Percentiles rank a stretch among this genome's conserved stretches.
Conservation (phyloP, 805 yeast species). For the Hanseniaspora meyeri region DNA sequence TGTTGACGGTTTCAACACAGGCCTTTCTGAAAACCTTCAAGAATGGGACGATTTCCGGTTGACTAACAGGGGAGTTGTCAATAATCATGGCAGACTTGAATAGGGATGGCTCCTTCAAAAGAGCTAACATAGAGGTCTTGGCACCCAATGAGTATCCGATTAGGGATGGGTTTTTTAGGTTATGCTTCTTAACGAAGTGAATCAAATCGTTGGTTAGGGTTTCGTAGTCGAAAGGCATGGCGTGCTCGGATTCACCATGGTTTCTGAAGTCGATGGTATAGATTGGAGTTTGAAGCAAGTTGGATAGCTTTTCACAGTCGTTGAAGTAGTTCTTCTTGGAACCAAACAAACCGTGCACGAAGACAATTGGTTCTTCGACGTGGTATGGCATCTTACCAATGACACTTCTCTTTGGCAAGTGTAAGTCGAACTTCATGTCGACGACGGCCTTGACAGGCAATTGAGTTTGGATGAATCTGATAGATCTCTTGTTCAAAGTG, state of each 20-base stretch:
- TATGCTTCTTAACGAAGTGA: constrained; percentile 25
- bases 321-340: constrained; percentile 32
- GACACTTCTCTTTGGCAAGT: constrained; percentile 20
- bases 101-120: constrained; percentile 31
- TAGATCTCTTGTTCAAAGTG: neutral
- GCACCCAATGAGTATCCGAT: constrained; percentile 46
- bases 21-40: constrained; percentile 31
- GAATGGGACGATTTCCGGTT: constrained; percentile 27
- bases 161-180: constrained; percentile 23
- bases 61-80: constrained; percentile 36
- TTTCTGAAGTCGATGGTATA: constrained; percentile 37
- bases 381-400: constrained; percentile 19
- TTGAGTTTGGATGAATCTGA: constrained; percentile 9
- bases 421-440: constrained; percentile 25
- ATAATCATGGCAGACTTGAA: constrained; percentile 32
- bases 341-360: constrained; percentile 42
- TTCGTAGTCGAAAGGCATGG: constrained; percentile 32
- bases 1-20: constrained; percentile 22
- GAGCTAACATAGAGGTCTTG: constrained; percentile 36
- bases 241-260: constrained; percentile 36
- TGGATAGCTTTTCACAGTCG: constrained; percentile 30
- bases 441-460: constrained; percentile 20
- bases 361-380: constrained; percentile 28
- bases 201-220: constrained; percentile 34
- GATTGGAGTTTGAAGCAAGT: constrained; percentile 26